Base-by-base conservation (phyloP, 352 stramenopile species). In the Phytophthora aleatoria region DNA sequence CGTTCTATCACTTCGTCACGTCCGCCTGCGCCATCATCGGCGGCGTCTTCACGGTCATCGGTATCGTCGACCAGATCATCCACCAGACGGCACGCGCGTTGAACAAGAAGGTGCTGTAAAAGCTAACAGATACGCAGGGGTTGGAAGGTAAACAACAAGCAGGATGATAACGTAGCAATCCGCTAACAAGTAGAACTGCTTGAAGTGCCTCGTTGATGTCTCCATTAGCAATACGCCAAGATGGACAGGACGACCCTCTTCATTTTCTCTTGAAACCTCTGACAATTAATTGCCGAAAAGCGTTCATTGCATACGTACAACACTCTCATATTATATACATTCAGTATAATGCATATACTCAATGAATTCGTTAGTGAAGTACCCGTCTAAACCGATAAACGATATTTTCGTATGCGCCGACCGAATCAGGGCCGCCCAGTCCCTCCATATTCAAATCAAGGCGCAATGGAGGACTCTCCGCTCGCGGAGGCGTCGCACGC, bases 1-100 rank as follows among this genome's bases (percentile, higher is more conserved):
- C 83, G 64, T 98, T 97, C 80, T 99, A 99, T 74, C 92, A 98
- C 76, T 99, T 98, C 64, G 58, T 98, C 55, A 99, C 96, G 47
- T 97, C 91, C 43, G 68, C 97, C 20, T 97, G 97, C 74, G 96
- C 94, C 44, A 98, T 99, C 61, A 95, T 99, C 60, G 96, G 96
- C 45, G 96, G 96, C 28, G 97, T 96, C 39, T 98, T 98, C 69
- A 99, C 94, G 27, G 91, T 98, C 59, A 92, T 99, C 55, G 94
- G 94, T 28, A 93, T 98, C 72, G 58, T 98, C 39, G 94, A 98
- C 72, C 85, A 93, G 69, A 61, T 95, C 44, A 89, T 96, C 58
- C 87, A 95, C 72, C 85, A 94, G 70, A 95, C 87, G 5, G 82
- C 73, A 50, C 85, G 85, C 16, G 87, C 87, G 27, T 78, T 95